phyloP scores from a whole-genome alignment of 1,139 yeast genomes.

The Magnusiomyces sp. region DNA sequence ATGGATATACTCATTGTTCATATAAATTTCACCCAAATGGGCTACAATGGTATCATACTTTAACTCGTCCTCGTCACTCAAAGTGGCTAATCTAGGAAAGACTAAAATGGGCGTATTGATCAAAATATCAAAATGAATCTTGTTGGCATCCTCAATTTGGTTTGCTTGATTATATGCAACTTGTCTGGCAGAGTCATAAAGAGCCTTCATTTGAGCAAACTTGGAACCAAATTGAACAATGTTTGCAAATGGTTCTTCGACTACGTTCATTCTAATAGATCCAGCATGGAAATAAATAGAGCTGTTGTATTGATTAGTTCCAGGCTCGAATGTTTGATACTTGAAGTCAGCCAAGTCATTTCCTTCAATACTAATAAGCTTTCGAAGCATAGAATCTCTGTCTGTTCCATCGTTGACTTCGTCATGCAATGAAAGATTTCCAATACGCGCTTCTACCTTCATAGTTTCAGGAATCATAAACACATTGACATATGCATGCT shows the following conservation, averaged over 20 bases:
- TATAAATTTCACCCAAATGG: conserved; percentile 75
- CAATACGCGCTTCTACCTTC: conserved; percentile 68
- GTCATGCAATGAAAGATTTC: conserved; percentile 73
- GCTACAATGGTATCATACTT: conserved; percentile 56
- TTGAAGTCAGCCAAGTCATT: conserved; percentile 72
- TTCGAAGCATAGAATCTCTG: conserved; percentile 51
- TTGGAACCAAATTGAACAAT: conserved; percentile 61
- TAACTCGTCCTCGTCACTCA: conserved; percentile 6
- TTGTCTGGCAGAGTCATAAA: conserved; percentile 81
- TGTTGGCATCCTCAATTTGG: conserved; percentile 53
- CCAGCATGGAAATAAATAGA: conserved; percentile 63
- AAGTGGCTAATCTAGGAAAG: conserved; percentile 49
- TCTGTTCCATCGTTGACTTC: conserved; percentile 61
- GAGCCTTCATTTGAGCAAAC: conserved; percentile 75
- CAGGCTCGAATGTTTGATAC: conserved; percentile 70
- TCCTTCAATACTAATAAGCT: conserved; percentile 72
- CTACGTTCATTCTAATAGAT: conserved; percentile 63
- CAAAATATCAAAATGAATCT: conserved; percentile 61
- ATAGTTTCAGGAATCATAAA: conserved; percentile 67
- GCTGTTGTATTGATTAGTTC: conserved; percentile 43
- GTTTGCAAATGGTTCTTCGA: conserved; percentile 70
- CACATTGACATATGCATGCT: conserved; percentile 62
- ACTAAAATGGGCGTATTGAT: conserved; percentile 76
- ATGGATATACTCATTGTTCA: conserved; percentile 49
- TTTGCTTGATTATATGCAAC: conserved; percentile 68